Conservation (phyloP, 108 stramenopile species). For the Fragilariopsis cylindrus region DNA sequence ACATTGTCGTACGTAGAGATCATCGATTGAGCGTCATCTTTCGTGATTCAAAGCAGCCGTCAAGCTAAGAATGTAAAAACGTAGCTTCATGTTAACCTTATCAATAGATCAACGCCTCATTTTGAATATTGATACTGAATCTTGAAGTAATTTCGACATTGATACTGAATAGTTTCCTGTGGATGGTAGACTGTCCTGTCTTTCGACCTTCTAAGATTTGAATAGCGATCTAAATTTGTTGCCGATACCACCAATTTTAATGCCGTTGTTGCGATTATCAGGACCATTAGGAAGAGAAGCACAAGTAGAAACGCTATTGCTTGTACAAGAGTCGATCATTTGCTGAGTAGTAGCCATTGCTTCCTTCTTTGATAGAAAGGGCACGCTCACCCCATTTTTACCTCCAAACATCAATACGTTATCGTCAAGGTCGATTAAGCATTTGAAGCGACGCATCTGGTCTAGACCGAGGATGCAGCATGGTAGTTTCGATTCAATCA, state of each 20-base stretch:
- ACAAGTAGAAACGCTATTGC: not conserved
- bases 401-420: slow-evolving; percentile 67
- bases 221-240: slow-evolving; percentile 2
- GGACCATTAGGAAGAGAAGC: not conserved
- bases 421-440: slow-evolving; percentile 62
- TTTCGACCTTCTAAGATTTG: not conserved
- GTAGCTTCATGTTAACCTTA: too few species aligned
- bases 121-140: too few species aligned
- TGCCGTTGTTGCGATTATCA: not conserved
- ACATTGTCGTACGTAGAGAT: slow-evolving; percentile 49
- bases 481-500: slow-evolving; percentile 52
- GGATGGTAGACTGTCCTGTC: not conserved
- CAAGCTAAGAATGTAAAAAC: too few species aligned
- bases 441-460: slow-evolving; percentile 75
- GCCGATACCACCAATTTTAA: not conserved
- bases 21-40: slow-evolving; percentile 78
- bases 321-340: not conserved
- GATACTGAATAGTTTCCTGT: too few species aligned
- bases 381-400: slow-evolving; percentile 57
- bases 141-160: too few species aligned
- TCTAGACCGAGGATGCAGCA: slow-evolving; percentile 71
- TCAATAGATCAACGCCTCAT: too few species aligned
- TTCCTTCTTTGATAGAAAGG: slow-evolving; percentile 47
- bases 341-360: slow-evolving; percentile 13
- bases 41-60: slow-evolving; percentile 54